Evolutionary conservation across 2,329 filamentous ascomycete species (phyloP).

Genomic region (Coniochaeta sp.): DNA sequence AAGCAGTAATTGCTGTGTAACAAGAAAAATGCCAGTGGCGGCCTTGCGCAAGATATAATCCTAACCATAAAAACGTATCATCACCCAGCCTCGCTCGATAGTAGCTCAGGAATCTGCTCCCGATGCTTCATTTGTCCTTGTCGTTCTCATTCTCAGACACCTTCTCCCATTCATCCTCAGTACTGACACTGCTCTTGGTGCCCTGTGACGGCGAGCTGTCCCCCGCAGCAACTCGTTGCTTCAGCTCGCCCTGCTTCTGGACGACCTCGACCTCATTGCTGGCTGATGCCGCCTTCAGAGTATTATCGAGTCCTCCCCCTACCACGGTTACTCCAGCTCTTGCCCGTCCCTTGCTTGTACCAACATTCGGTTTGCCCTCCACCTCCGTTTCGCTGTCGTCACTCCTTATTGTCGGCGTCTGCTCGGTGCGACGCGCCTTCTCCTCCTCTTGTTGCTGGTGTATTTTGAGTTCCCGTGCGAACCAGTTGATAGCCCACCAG

Average conservation of each 20-base stretch:
- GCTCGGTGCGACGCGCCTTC: slow-evolving; percentile 29
- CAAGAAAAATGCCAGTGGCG: no score
- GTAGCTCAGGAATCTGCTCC: neutral
- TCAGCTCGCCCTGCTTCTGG: slow-evolving; percentile 38
- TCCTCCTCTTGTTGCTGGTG: slow-evolving; percentile 38
- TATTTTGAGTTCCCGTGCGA: slow-evolving; percentile 58
- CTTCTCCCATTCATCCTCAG: slow-evolving; percentile 97
- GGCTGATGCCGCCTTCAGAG: slow-evolving; percentile 13
- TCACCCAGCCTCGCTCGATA: neutral
- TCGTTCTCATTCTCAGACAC: slow-evolving; percentile 67
- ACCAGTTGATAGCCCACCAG: slow-evolving; percentile 98
- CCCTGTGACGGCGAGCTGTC: slow-evolving; percentile 27
- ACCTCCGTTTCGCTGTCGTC: slow-evolving; percentile 47
- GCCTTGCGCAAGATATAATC: neutral
- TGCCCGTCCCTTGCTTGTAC: slow-evolving; percentile 16
- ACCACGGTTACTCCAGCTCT: slow-evolving; percentile 19
- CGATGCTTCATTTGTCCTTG: slow-evolving; percentile 38
- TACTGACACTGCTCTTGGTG: slow-evolving; percentile 58
- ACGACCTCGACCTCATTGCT: slow-evolving; percentile 37
- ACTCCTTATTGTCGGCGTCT: slow-evolving; percentile 20
- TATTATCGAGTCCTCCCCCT: neutral
- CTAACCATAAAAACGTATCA: neutral
- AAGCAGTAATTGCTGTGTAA: no score
- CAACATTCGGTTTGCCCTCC: slow-evolving; percentile 20
- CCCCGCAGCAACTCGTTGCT: slow-evolving; percentile 31